Evolutionary conservation across 2,329 filamentous ascomycete species (phyloP).

Genomic region (Simplicillium aogashimaense): DNA sequence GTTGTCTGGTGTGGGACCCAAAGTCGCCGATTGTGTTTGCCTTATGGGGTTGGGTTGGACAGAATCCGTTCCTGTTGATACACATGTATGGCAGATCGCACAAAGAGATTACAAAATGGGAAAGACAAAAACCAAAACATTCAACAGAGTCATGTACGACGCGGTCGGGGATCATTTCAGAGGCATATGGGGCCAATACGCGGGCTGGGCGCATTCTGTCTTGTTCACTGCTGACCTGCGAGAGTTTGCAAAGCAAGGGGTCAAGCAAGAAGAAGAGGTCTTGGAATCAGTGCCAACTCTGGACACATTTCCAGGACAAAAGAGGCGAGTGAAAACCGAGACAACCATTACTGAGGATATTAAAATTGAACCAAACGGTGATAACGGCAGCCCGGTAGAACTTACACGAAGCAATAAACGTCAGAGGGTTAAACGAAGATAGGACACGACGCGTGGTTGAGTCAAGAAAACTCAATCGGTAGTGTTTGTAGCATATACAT

Average conservation of each 20-base stretch:
- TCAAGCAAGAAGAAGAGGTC: slow-evolving; percentile 6
- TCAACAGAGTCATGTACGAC: slow-evolving; percentile 83
- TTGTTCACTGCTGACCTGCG: slow-evolving; percentile 89
- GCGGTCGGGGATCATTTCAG: slow-evolving; percentile 87
- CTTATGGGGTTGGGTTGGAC: slow-evolving; percentile 95
- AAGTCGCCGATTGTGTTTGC: slow-evolving; percentile 94
- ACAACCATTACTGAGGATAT: slow-evolving; percentile 7
- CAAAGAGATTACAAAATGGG: slow-evolving; percentile 92
- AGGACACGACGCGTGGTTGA: too few species aligned
- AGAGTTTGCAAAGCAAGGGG: slow-evolving; percentile 60
- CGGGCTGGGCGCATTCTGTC: slow-evolving; percentile 96
- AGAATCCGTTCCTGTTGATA: slow-evolving; percentile 91
- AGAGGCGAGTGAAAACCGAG: slow-evolving; percentile 1
- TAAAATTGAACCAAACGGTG: slow-evolving; percentile 10
- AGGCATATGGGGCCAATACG: slow-evolving; percentile 80
- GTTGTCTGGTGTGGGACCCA: slow-evolving; percentile 85
- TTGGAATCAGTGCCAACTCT: too few species aligned
- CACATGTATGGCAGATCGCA: slow-evolving; percentile 97
- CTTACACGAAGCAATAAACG: background rate
- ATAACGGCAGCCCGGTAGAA: background rate
- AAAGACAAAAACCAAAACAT: slow-evolving; percentile 70
- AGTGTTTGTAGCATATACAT: background rate
- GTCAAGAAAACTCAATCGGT: background rate
- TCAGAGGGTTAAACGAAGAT: background rate
- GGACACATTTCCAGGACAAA: slow-evolving; percentile 5